A percentile compares a stretch with the other conserved stretches of the same genome.
phyloP scores from a whole-genome alignment of 2,329 filamentous ascomycete species.

The Aspergillus pseudonomiae region DNA sequence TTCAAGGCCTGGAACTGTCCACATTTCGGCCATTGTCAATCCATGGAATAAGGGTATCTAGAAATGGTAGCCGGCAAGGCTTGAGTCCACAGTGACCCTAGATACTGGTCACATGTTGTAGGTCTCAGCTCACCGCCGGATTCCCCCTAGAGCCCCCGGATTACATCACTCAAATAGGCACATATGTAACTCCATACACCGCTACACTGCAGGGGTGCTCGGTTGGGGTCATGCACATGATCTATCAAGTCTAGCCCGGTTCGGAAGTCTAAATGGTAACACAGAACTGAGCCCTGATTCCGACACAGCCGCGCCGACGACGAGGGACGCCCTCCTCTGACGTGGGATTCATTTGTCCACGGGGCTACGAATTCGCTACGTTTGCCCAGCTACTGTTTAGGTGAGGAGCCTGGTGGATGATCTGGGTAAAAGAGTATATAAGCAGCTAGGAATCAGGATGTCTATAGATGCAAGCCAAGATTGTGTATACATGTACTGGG shows the following conservation, averaged over 20 bases:
- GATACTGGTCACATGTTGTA: not conserved
- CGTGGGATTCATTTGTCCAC: not conserved
- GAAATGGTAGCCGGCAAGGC: not conserved
- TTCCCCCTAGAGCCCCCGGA: not conserved
- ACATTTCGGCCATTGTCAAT: not conserved
- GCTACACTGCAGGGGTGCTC: conserved; percentile 5
- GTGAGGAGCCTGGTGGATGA: not conserved
- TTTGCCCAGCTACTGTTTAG: not conserved
- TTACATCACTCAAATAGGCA: not conserved
- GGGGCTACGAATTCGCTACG: not conserved
- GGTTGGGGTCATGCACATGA: conserved; percentile 1
- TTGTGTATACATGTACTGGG: not conserved
- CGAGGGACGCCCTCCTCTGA: not conserved
- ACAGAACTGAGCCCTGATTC: not conserved
- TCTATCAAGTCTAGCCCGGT: not conserved
- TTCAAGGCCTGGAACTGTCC: not conserved
- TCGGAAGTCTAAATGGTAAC: not conserved
- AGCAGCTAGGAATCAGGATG: not conserved
- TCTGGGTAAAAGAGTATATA: not conserved
- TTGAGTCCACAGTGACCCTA: not conserved
- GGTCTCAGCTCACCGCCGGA: not conserved
- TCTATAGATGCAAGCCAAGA: not conserved
- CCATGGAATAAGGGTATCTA: not conserved
- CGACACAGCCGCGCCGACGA: not conserved
- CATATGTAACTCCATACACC: not conserved